Evolutionary conservation across 2,329 filamentous ascomycete genomes (phyloP), one percentile per base, ranked within the genome.

Genomic region (Pestalotiopsis fici): DNA sequence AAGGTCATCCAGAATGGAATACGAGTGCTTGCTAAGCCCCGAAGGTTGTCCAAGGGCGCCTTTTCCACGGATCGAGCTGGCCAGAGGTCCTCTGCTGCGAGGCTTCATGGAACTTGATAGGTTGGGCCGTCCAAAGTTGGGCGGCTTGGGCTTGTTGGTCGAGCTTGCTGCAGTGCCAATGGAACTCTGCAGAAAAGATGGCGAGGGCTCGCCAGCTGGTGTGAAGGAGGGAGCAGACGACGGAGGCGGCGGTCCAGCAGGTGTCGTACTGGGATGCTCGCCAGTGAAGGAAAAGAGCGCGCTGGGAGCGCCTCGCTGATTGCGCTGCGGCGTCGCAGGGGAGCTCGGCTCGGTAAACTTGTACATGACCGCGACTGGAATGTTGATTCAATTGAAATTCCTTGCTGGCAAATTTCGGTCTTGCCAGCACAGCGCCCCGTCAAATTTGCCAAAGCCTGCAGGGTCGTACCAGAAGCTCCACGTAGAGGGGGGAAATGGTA

Each of bases 141-240:
- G 76, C 0, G 82, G 73, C 59, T 82, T 84, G n/a, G 75, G 73
- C 21, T 77, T 77, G 39, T 77, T 76, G 50, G 47, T 54, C 9
- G 31, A 35, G 31, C 31, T 35, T 35, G 13, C 62, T 35, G 77
- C 78, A 56, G 78, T 82, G 60, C 81, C 81, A 78, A 87, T 82
- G 47, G 86, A 88, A 77, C 86, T 87, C 66, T 86, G 83, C 47
- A 88, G 76, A 71, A 82, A 88, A 13, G 85, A 85, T 35, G 82
- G 84, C 25, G 87, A 86, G 0, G 87, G 87, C 18, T 86, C 86
- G 66, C 87, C 87, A 18, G 82, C 81, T 1, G 87, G 86, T 1
- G 86, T 88, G 76, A 88, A 88, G 56, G 85, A 87, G 4, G 83
- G 82, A 9, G 82, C 81, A 7, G 85, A 85, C 31, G 86, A 86